These are phyloP conservation scores for Colletotrichum viniferum DNA, from an alignment of 2,329 filamentous ascomycete genomes.

Conservation along the genomic window DNA sequence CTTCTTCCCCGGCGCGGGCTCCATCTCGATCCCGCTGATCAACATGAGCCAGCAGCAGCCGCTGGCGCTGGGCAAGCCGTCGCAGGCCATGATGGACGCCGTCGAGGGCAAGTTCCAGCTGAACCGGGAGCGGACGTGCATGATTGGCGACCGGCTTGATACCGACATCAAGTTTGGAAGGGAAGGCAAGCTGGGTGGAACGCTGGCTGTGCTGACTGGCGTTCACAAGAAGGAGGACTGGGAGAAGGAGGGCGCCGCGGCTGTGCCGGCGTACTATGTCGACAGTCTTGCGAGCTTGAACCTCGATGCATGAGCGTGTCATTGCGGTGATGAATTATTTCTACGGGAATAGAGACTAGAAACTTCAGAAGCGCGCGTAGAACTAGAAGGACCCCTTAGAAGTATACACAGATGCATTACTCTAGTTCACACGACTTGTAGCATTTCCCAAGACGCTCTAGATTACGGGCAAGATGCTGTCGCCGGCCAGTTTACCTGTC, in stretches of 20 bases:
- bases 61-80: conserved; percentile 87
- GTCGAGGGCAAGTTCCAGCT: conserved; percentile 96
- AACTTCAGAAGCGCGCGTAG: neutral
- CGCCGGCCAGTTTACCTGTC: conserved; percentile 25
- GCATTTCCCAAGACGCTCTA: conserved; percentile 22
- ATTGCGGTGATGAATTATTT: neutral
- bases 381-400: conserved; percentile 1
- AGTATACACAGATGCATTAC: neutral
- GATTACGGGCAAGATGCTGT: neutral
- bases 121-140: conserved; percentile 83
- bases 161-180: conserved; percentile 97
- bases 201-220: conserved; percentile 87
- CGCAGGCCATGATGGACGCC: conserved; percentile 99
- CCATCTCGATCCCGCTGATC: conserved; percentile 77
- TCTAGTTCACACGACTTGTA: neutral
- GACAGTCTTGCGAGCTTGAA: conserved; percentile 81
- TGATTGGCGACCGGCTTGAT: conserved; percentile 93
- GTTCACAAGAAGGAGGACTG: conserved; percentile 87
- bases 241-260: conserved; percentile 68
- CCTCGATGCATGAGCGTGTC: neutral
- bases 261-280: conserved; percentile 82
- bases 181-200: conserved; percentile 88
- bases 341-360: neutral
- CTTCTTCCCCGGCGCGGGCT: conserved; percentile 91
- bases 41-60: conserved; percentile 75